phyloP scores from a whole-genome alignment of 441 rosid species.

The Pelargonium citronellum region DNA sequence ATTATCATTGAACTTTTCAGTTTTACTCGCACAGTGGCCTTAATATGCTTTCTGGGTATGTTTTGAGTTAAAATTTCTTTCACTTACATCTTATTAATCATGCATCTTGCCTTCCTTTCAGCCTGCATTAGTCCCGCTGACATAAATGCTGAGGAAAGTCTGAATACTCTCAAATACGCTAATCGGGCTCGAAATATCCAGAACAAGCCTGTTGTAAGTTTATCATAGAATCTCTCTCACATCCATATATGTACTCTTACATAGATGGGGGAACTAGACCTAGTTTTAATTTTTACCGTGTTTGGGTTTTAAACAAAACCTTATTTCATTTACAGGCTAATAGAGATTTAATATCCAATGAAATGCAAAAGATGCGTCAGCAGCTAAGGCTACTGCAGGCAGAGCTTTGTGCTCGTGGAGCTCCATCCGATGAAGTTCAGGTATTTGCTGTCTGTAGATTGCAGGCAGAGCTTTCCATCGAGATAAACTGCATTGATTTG shows the following conservation, averaged over 20 bases:
- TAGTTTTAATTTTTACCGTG: not conserved
- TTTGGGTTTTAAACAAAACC: not conserved
- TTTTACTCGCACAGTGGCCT: no score
- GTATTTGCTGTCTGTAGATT: conserved; percentile 26
- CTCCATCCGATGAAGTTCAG: conserved; percentile 44
- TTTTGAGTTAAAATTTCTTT: conserved; percentile 9
- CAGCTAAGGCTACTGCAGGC: conserved; percentile 50
- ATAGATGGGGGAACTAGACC: conserved; percentile 12
- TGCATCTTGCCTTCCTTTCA: conserved; percentile 27
- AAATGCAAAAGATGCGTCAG: conserved; percentile 63
- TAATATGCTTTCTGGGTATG: not conserved
- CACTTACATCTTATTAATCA: not conserved
- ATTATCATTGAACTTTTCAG: no score
- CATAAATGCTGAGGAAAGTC: conserved; percentile 59
- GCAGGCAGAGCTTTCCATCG: not conserved
- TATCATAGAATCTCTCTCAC: not conserved
- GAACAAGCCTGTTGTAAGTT: conserved; percentile 61
- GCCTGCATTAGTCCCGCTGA: conserved; percentile 67
- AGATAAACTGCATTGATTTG: conserved; percentile 11
- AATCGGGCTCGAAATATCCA: conserved; percentile 71
- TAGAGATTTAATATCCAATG: conserved; percentile 56
- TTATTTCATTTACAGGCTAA: conserved; percentile 40
- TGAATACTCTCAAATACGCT: conserved; percentile 60
- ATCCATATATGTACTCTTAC: conserved; percentile 7
- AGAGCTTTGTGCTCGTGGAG: conserved; percentile 46